Evolutionary conservation across 495 filamentous ascomycete species (phyloP).

Genomic region (Wilcoxina mikolae): DNA sequence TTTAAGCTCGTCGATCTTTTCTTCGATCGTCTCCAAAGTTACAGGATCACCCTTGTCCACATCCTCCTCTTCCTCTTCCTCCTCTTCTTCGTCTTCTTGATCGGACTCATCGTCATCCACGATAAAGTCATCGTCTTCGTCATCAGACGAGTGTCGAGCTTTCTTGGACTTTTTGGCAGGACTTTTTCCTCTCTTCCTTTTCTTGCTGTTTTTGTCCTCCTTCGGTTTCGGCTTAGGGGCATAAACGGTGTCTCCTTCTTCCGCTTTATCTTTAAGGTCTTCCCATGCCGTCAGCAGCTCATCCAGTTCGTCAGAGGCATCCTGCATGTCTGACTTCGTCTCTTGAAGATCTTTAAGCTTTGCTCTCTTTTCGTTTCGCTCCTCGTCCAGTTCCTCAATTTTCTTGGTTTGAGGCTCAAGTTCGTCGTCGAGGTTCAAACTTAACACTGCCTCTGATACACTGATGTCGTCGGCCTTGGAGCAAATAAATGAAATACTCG

Average conservation of each 20-base stretch:
- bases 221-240: slow-evolving; percentile 31
- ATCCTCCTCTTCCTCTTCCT: slow-evolving; percentile 8
- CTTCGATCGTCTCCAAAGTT: slow-evolving; percentile 29
- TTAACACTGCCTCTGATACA: slow-evolving; percentile 37
- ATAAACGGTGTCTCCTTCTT: slow-evolving; percentile 38
- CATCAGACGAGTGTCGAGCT: slow-evolving; percentile 13
- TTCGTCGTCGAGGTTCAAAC: slow-evolving; percentile 34
- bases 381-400: slow-evolving; percentile 29
- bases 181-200: slow-evolving; percentile 29
- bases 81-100: slow-evolving; percentile 7
- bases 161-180: slow-evolving; percentile 10
- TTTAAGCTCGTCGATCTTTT: slow-evolving; percentile 31
- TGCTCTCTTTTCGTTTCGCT: slow-evolving; percentile 28
- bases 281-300: slow-evolving; percentile 37
- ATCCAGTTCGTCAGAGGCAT: slow-evolving; percentile 30
- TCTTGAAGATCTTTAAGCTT: slow-evolving; percentile 31
- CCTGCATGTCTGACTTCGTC: slow-evolving; percentile 16
- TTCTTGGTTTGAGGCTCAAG: slow-evolving; percentile 27
- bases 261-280: slow-evolving; percentile 31
- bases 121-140: slow-evolving; percentile 16
- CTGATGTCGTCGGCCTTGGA: slow-evolving; percentile 55
- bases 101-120: slow-evolving; percentile 10
- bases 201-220: slow-evolving; percentile 23
- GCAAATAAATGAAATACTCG: slow-evolving; percentile 48
- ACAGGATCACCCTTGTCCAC: slow-evolving; percentile 26